phyloP scores from a whole-genome alignment of 768 basidiomycete genomes.

The Kwoniella shandongensis region DNA sequence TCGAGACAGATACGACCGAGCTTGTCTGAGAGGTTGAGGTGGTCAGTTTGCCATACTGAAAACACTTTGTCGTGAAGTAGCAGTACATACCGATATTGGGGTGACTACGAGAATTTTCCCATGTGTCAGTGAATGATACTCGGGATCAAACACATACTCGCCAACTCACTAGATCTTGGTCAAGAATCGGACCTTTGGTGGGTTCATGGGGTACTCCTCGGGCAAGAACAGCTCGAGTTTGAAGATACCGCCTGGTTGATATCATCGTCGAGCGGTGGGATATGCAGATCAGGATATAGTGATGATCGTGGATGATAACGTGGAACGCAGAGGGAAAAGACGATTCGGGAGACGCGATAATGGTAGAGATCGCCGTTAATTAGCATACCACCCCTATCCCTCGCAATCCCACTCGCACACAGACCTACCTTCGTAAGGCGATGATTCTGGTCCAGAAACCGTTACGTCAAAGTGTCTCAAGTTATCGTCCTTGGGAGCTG shows the following conservation, averaged over 20 bases:
- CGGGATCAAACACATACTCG: too few relatives aligned
- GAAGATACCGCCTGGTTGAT: conserved; percentile 74
- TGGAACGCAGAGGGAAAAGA: background rate
- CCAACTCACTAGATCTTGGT: conserved; percentile 78
- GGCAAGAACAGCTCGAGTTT: conserved; percentile 96
- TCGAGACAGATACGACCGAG: conserved; percentile 97
- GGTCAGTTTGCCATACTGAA: background rate
- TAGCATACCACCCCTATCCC: too few relatives aligned
- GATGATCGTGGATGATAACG: too few relatives aligned
- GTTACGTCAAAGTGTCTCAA: conserved; percentile 97
- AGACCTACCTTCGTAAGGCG: conserved; percentile 79
- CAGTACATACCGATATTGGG: conserved; percentile 90
- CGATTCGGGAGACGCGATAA: background rate
- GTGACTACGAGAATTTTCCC: conserved; percentile 57
- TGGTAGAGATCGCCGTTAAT: background rate
- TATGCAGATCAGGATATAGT: background rate
- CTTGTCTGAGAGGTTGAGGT: conserved; percentile 76
- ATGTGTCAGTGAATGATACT: conserved; percentile 1
- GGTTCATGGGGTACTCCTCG: conserved; percentile 99
- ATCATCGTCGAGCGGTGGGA: background rate
- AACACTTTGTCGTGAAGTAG: background rate
- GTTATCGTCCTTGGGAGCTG: conserved; percentile 93
- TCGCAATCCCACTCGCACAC: too few relatives aligned
- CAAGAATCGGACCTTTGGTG: conserved; percentile 95
- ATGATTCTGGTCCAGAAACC: conserved; percentile 89